A percentile compares a stretch with the other conserved stretches of the same genome.
Evolutionary conservation across 2,329 filamentous ascomycete genomes (phyloP).

Genomic region (Aspergillus pseudonomiae): DNA sequence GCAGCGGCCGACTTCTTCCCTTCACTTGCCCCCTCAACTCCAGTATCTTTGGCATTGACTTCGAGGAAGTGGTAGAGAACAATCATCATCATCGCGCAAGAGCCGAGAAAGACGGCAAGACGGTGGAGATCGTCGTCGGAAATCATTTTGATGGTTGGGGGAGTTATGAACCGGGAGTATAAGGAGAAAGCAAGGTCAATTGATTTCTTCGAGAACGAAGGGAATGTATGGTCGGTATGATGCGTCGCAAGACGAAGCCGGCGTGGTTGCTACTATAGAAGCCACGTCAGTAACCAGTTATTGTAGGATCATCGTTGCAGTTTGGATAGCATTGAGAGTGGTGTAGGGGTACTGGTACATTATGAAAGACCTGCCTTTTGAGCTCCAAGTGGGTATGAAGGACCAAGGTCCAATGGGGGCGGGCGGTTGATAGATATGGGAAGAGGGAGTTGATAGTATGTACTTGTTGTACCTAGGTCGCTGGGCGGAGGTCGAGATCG

Average conservation of each 20-base stretch:
- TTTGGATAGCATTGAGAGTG: not conserved
- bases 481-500: not conserved
- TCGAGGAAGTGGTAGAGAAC: conserved; percentile 96
- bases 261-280: not conserved
- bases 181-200: no score
- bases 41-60: conserved; percentile 73
- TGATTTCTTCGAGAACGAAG: not conserved
- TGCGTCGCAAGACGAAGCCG: not conserved
- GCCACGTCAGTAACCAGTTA: not conserved
- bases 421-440: not conserved
- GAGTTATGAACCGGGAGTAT: not conserved
- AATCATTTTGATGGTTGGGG: conserved; percentile 71
- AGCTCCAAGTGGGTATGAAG: not conserved
- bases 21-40: conserved; percentile 14
- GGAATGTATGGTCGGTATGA: not conserved
- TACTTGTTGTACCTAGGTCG: not conserved
- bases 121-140: conserved; percentile 89
- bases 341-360: not conserved
- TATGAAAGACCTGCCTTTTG: not conserved
- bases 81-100: conserved; percentile 85
- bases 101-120: conserved; percentile 90
- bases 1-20: conserved; percentile 18
- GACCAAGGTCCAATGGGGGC: not conserved
- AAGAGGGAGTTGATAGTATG: not conserved
- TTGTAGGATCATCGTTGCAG: not conserved